Conservation (phyloP, 2,329 filamentous ascomycete genomes). For the Magnaporthales sp. region DNA sequence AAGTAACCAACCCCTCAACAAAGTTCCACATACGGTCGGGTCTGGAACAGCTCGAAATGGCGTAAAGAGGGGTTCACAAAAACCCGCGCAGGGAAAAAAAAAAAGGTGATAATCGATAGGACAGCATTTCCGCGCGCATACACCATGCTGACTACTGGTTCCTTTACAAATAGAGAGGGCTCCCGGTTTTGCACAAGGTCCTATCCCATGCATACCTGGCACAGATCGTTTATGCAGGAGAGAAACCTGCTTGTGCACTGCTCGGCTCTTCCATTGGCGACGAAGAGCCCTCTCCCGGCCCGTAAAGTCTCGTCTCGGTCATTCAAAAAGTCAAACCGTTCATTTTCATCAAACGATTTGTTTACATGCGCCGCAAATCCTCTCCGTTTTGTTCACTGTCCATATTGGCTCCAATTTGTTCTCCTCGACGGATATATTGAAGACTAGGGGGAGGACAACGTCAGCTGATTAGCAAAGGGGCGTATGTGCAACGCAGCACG, state of each 20-base stretch:
- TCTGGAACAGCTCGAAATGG: background rate
- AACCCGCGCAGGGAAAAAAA: background rate
- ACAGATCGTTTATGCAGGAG: background rate
- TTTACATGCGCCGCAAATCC: background rate
- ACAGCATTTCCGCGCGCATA: background rate
- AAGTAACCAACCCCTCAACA: background rate
- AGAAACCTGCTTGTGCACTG: background rate
- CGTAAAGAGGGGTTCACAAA: background rate
- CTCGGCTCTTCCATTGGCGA: background rate
- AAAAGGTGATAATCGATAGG: background rate
- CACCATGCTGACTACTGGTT: background rate
- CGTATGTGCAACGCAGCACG: background rate
- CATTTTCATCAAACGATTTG: background rate
- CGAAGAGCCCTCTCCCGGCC: no score
- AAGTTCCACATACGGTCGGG: background rate
- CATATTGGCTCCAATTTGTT: background rate
- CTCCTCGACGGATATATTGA: background rate
- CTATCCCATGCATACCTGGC: background rate
- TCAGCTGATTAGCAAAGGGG: background rate
- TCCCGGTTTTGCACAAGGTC: background rate
- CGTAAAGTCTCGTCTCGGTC: background rate
- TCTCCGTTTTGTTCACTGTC: background rate
- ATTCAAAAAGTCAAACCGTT: background rate
- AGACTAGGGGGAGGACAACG: background rate
- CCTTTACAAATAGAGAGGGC: background rate